Evolutionary conservation across 2,329 filamentous ascomycete genomes (phyloP), one percentile per base, ranked within the genome.

Genomic region (Hypoxylon sp.): DNA sequence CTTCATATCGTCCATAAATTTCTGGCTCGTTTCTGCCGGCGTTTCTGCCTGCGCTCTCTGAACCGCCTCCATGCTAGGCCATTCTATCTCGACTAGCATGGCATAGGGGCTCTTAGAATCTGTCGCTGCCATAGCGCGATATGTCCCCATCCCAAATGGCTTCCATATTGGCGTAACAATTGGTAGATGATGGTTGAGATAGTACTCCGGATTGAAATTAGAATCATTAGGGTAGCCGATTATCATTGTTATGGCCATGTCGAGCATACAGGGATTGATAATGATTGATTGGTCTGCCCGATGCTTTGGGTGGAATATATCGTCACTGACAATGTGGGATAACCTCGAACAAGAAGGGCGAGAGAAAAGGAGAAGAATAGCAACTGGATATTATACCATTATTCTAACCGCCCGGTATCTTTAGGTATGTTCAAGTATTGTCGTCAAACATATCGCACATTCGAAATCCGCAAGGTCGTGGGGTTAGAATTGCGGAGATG

Each of bases 151-250:
- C 1, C 66, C 70, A 21, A 45, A 65, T 21, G 65, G 63, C 17
- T 62, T 69, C 70, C 70, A 72, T 9, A 52, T 3, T 1, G 68
- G 50, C 13, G 45, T 57, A 6, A 62, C 65, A 5, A 43, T 48
- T 9, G 70, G 68, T 17, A 65, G 36, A 19, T 72, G 70, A 10
- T 63, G 56, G 17, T 63, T 10, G 14, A 70, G 63, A 45, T 72
- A 72, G 59, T 72, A 72, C n/a, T 63, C 65, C 25, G 50, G 36
- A 38, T 72, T 58, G 63, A 72, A 69, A 6, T 49, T 46, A 23
- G 65, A 43, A 30, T 58, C 60, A 38, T 62, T 65, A 21, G 63
- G 67, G 30, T 69, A 72, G 13, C 61, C 65, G 65, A 73, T 66
- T 50, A 72, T 63, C 67, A 71, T 69, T 17, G 61, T 64, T 23